These are phyloP conservation scores for Ploettnerulaceae sp. DNA, from an alignment of 2,329 filamentous ascomycete genomes.

Conservation along the genomic window DNA sequence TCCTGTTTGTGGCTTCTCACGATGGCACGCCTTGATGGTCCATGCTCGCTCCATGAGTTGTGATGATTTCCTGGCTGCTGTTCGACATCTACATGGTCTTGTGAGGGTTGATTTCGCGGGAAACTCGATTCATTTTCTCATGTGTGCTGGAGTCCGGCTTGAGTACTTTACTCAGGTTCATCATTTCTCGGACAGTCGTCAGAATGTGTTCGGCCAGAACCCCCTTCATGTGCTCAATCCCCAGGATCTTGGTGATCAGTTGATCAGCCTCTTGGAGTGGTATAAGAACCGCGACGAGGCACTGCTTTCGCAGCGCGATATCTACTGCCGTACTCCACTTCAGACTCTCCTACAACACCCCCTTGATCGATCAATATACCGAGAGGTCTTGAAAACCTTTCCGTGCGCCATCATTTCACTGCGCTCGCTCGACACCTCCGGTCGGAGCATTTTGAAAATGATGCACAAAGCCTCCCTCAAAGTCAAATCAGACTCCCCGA, in stretches of 20 bases:
- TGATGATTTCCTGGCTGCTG: conserved; percentile 13
- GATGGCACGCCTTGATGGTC: conserved; percentile 25
- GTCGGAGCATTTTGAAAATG: conserved; percentile 16
- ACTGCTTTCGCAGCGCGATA: conserved; percentile 24
- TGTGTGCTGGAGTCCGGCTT: conserved; percentile 24
- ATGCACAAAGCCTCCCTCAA: conserved; percentile 23
- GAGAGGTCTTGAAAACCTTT: conserved; percentile 19
- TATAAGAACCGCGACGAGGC: conserved; percentile 21
- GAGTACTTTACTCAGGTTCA: conserved; percentile 20
- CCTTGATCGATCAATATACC: conserved; percentile 20
- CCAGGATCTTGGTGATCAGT: conserved; percentile 19
- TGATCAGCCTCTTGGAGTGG: conserved; percentile 22
- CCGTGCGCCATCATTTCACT: conserved; percentile 22
- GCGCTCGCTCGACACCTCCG: conserved; percentile 22
- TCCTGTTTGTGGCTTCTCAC: conserved; percentile 22
- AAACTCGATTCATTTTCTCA: conserved; percentile 24
- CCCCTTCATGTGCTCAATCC: conserved; percentile 25
- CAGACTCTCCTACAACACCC: conserved; percentile 24
- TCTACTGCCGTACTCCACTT: conserved; percentile 24
- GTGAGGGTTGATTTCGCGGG: conserved; percentile 22
- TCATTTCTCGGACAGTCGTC: conserved; percentile 11
- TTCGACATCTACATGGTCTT: conserved; percentile 14
- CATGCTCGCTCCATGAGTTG: conserved; percentile 19
- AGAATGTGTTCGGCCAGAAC: conserved; percentile 25
- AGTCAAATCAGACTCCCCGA: conserved; percentile 13